Conservation (phyloP, 257 asterid species). For the Linderniella brevidens region DNA sequence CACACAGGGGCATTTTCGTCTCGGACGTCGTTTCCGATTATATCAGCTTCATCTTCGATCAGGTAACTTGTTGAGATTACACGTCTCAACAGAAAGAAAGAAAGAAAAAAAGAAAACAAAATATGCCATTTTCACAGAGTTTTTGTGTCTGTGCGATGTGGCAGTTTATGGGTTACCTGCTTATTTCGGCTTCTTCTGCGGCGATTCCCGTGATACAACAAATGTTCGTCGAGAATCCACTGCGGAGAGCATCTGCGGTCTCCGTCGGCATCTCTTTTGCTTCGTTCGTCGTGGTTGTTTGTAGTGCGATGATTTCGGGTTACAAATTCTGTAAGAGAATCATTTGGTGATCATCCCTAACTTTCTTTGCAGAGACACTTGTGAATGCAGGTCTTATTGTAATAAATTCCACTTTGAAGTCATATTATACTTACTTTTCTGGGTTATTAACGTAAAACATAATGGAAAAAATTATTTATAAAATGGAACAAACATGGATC, state of each 20-base stretch:
- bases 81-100: not conserved
- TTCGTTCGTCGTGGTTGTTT: conserved; percentile 30
- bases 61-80: conserved; percentile 23
- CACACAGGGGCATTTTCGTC: conserved; percentile 35
- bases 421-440: no score
- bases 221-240: conserved; percentile 17
- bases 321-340: conserved; percentile 64
- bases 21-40: conserved; percentile 50
- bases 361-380: no score
- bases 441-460: no score
- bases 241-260: conserved; percentile 32
- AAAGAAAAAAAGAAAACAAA: no score
- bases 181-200: conserved; percentile 52
- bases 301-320: conserved; percentile 43
- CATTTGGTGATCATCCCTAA: conserved; percentile 25
- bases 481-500: no score
- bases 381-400: no score
- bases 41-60: conserved; percentile 43
- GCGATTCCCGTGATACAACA: conserved; percentile 29
- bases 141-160: not conserved
- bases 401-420: no score
- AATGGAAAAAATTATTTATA: no score
- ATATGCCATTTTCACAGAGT: no score
- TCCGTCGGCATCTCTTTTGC: conserved; percentile 38
- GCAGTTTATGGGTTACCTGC: conserved; percentile 62